Percentiles rank a stretch among this genome's conserved stretches.
Conservation (phyloP, 148 eudicot species). For the Cornus controversa region DNA sequence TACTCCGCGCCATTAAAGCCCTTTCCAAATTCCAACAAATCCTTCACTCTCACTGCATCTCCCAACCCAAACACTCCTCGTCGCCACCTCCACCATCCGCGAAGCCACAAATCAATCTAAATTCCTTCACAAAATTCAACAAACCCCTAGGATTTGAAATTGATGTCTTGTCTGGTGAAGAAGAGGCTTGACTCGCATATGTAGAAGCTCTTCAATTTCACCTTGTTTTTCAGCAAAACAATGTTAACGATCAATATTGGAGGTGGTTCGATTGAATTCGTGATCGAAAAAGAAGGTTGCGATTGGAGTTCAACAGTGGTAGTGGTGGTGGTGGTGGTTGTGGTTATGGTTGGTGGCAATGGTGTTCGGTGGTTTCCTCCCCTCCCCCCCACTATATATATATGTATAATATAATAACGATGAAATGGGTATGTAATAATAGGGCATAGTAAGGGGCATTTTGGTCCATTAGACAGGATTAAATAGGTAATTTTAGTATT, state of each 20-base stretch:
- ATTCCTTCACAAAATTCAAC: slow-evolving; percentile 29
- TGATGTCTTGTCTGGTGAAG: slow-evolving; percentile 48
- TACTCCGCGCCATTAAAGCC: slow-evolving; percentile 37
- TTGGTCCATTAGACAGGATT: too few relatives aligned
- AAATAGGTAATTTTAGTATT: too few relatives aligned
- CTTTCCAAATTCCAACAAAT: slow-evolving; percentile 36
- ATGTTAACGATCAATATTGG: slow-evolving; percentile 60
- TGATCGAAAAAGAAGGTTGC: slow-evolving; percentile 43
- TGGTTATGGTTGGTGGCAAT: too few relatives aligned
- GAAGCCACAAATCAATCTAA: too few relatives aligned
- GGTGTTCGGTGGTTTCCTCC: too few relatives aligned
- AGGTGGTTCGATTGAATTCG: slow-evolving; percentile 76
- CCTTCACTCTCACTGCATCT: slow-evolving; percentile 26
- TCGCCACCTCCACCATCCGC: slow-evolving; percentile 71
- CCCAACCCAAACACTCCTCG: slow-evolving; percentile 34
- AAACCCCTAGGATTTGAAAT: slow-evolving; percentile 39
- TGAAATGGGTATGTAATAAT: too few relatives aligned
- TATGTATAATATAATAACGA: too few relatives aligned
- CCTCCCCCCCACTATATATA: too few relatives aligned
- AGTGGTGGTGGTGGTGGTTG: too few relatives aligned
- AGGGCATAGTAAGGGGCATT: too few relatives aligned
- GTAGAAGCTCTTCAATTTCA: slow-evolving; percentile 53
- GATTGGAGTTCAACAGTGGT: too few relatives aligned
- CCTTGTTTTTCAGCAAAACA: slow-evolving; percentile 28
- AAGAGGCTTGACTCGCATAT: too few relatives aligned